phyloP scores from a whole-genome alignment of 73 alveolate genomes.

The Paramecium bursaria region DNA sequence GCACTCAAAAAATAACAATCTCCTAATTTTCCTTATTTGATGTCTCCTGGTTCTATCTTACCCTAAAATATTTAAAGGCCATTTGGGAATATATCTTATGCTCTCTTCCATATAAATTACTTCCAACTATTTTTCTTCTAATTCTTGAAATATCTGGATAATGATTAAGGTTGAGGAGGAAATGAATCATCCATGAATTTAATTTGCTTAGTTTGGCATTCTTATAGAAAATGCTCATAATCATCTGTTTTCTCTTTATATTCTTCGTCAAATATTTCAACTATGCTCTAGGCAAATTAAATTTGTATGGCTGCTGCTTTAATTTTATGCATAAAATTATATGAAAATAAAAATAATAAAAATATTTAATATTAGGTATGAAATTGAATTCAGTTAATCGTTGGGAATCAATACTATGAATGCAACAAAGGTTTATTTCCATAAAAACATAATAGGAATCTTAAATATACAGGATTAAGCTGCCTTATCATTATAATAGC shows the following conservation, averaged over 20 bases:
- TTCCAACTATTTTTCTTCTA: slow-evolving; percentile 63
- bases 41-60: slow-evolving; percentile 78
- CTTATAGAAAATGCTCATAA: slow-evolving; percentile 69
- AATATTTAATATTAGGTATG: no score
- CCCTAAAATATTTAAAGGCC: slow-evolving; percentile 68
- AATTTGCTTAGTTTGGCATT: slow-evolving; percentile 18
- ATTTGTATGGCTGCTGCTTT: no score
- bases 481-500: no score
- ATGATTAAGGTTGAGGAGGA: slow-evolving; percentile 57
- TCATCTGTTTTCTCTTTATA: slow-evolving; percentile 76
- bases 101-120: slow-evolving; percentile 73
- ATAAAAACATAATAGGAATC: no score
- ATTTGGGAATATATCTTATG: slow-evolving; percentile 71
- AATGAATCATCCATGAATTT: slow-evolving; percentile 77
- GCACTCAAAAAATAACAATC: slow-evolving; percentile 89
- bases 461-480: no score
- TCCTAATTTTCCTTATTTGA: slow-evolving; percentile 81
- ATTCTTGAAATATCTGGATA: slow-evolving; percentile 67
- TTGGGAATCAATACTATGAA: no score
- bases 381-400: no score
- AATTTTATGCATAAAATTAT: no score
- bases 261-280: slow-evolving; percentile 41
- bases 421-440: no score
- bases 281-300: no score
- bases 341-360: no score